These are phyloP conservation scores for Dactylellina sp. DNA, from an alignment of 2,329 filamentous ascomycete species.

Conservation along the genomic window DNA sequence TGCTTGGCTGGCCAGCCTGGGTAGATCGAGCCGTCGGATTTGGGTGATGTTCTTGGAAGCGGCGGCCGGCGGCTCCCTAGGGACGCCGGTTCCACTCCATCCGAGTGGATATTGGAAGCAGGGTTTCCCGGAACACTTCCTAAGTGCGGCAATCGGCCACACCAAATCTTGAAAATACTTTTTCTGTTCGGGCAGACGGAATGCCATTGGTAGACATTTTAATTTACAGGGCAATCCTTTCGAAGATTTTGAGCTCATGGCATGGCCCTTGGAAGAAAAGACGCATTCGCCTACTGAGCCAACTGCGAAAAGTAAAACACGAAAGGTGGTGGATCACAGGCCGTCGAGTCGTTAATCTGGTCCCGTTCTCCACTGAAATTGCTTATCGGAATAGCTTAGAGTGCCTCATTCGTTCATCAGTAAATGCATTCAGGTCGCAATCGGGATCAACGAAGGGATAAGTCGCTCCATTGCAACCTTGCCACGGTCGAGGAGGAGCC, in stretches of 20 bases:
- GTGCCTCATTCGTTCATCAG: constrained; percentile 16
- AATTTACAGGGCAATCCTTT: background rate
- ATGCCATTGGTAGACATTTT: background rate
- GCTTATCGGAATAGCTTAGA: constrained; percentile 21
- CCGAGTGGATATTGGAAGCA: constrained; percentile 22
- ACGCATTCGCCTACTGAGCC: constrained; percentile 9
- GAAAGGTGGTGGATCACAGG: constrained; percentile 14
- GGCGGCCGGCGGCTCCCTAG: constrained; percentile 42
- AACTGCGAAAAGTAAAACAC: constrained; percentile 15
- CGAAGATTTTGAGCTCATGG: background rate
- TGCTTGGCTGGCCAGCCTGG: constrained; percentile 14
- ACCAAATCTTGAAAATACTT: background rate
- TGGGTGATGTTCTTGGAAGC: constrained; percentile 20
- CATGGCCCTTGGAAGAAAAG: background rate
- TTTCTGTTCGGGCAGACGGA: background rate
- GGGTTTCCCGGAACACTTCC: constrained; percentile 19
- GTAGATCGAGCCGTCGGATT: constrained; percentile 37
- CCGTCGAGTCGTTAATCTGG: constrained; percentile 18
- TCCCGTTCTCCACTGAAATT: background rate
- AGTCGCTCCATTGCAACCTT: background rate
- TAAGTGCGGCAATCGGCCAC: constrained; percentile 36
- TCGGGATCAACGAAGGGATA: constrained; percentile 11
- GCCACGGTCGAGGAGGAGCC: constrained; percentile 21
- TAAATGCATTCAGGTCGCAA: constrained; percentile 33
- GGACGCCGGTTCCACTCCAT: constrained; percentile 50